phyloP scores from a whole-genome alignment of 2,329 filamentous ascomycete genomes.

The Nemania serpens region DNA sequence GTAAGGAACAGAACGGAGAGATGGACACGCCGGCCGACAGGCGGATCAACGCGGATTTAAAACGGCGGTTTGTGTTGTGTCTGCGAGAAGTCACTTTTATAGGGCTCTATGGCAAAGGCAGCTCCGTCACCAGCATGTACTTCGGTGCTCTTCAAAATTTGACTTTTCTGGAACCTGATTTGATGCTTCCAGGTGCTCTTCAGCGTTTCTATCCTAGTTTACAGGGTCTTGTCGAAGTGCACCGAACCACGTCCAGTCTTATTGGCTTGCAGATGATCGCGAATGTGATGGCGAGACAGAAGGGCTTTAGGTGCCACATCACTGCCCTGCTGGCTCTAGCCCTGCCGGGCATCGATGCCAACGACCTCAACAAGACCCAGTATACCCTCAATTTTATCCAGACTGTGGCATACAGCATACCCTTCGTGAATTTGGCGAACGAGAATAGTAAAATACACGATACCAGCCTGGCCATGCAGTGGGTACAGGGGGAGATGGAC shows the following conservation, averaged over 20 bases:
- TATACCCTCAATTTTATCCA: constrained; percentile 95
- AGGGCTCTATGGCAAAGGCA: constrained; percentile 96
- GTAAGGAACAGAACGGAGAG: constrained; percentile 90
- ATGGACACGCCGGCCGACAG: constrained; percentile 83
- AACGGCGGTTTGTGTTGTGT: constrained; percentile 85
- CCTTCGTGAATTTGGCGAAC: constrained; percentile 80
- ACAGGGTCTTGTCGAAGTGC: constrained; percentile 95
- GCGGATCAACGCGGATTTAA: constrained; percentile 78
- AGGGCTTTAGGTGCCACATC: constrained; percentile 95
- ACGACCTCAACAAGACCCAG: constrained; percentile 94
- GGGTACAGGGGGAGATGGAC: constrained; percentile 94
- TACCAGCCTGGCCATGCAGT: constrained; percentile 80
- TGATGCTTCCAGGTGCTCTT: constrained; percentile 89
- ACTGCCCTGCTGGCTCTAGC: constrained; percentile 92
- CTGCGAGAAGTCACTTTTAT: constrained; percentile 95
- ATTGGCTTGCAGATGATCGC: constrained; percentile 91
- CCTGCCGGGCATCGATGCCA: constrained; percentile 94
- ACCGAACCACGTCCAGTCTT: constrained; percentile 91
- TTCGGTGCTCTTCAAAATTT: constrained; percentile 87
- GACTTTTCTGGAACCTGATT: constrained; percentile 85
- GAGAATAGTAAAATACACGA: constrained; percentile 70
- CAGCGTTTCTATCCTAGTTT: constrained; percentile 97
- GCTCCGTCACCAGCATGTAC: constrained; percentile 88
- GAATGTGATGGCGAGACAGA: constrained; percentile 87
- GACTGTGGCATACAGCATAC: constrained; percentile 93